Percentiles rank a stretch among this genome's conserved stretches.
Conservation (phyloP, 371 early-diverging fungal species). For the Massospora cicadina region DNA sequence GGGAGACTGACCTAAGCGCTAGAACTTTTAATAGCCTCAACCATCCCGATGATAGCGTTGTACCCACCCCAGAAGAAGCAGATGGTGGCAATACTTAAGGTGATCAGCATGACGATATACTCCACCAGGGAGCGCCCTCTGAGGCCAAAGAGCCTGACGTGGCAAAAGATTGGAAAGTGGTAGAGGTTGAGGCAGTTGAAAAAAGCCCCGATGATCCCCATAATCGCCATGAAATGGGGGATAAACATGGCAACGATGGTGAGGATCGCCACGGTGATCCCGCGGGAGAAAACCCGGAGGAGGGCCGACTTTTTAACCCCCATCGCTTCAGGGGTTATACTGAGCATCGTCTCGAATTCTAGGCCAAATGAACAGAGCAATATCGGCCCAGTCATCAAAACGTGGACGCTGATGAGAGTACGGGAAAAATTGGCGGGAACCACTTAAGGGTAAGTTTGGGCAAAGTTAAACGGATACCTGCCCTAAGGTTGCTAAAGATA, state of each 20-base stretch:
- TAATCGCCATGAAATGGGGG: constrained; percentile 61
- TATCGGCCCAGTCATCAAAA: constrained; percentile 59
- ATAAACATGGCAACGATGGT: constrained; percentile 41
- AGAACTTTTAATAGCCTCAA: background rate
- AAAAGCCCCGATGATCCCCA: constrained; percentile 66
- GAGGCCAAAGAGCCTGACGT: constrained; percentile 49
- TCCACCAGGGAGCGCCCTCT: constrained; percentile 6
- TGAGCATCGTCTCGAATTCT: constrained; percentile 27
- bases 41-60: constrained; percentile 26
- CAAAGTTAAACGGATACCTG: background rate
- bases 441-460: background rate
- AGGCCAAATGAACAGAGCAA: constrained; percentile 56
- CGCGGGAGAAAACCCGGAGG: constrained; percentile 35
- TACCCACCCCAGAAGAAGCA: constrained; percentile 56
- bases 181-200: constrained; percentile 59
- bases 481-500: background rate
- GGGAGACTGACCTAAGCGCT: too few relatives aligned
- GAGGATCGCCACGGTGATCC: constrained; percentile 27
- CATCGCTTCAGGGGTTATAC: constrained; percentile 1
- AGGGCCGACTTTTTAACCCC: constrained; percentile 23
- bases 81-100: constrained; percentile 34
- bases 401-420: constrained; percentile 57
- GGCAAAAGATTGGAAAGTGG: constrained; percentile 69
- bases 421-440: constrained; percentile 10
- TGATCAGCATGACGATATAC: background rate